Evolutionary conservation across 768 basidiomycete genomes (phyloP).

Genomic region (Scleroderma bovista): DNA sequence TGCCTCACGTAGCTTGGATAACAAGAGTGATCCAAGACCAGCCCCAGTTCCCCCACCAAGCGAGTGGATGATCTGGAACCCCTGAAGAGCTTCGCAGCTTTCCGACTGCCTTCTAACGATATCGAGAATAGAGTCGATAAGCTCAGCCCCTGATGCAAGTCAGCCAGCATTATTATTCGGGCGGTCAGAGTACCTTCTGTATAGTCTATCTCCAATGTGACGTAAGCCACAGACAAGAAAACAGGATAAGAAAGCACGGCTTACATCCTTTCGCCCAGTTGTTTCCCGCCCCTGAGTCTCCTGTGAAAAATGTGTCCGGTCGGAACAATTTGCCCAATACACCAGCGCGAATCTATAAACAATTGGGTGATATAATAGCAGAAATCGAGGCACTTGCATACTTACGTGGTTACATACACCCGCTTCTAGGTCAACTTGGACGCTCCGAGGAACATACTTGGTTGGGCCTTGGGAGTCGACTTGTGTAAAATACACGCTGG

Average conservation of each 20-base stretch:
- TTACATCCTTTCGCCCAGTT: conserved; percentile 95
- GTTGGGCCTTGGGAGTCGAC: conserved; percentile 44
- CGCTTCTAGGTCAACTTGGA: conserved; percentile 87
- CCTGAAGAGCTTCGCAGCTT: conserved; percentile 80
- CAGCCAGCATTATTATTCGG: neutral
- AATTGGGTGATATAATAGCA: neutral
- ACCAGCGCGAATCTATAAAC: conserved; percentile 56
- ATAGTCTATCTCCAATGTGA: conserved; percentile 49
- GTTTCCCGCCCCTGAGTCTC: conserved; percentile 70
- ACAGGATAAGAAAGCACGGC: conserved; percentile 24
- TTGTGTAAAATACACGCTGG: conserved; percentile 79
- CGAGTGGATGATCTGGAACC: conserved; percentile 85
- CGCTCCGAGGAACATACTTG: conserved; percentile 86
- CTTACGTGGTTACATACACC: conserved; percentile 78
- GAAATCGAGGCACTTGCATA: conserved; percentile 4
- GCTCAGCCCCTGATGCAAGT: conserved; percentile 66
- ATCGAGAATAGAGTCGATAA: conserved; percentile 82
- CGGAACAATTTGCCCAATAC: conserved; percentile 71
- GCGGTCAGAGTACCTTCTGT: conserved; percentile 62
- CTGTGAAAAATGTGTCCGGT: conserved; percentile 79
- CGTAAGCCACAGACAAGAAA: conserved; percentile 13
- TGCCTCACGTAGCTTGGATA: conserved; percentile 80
- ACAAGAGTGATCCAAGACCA: conserved; percentile 73
- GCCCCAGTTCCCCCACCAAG: conserved; percentile 91
- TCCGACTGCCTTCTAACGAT: conserved; percentile 78